These are phyloP conservation scores for Glycyrrhiza uralensis DNA, from an alignment of 306 rosid genomes.

Conservation along the genomic window DNA sequence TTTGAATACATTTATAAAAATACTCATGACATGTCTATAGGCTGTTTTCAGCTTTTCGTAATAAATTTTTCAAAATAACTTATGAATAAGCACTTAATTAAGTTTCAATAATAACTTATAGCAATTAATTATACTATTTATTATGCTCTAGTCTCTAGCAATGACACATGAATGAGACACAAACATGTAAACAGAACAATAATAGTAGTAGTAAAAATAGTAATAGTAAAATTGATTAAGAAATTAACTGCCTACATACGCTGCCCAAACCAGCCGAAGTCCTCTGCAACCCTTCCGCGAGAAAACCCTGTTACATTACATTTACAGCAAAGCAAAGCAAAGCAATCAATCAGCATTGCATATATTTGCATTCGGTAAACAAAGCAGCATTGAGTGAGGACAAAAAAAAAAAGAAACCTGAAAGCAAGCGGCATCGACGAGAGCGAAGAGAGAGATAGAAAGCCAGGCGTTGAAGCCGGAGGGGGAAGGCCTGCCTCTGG, in stretches of 20 bases:
- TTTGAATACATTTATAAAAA: too few species aligned
- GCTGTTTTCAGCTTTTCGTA: too few species aligned
- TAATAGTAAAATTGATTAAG: conserved; percentile 1
- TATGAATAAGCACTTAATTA: too few species aligned
- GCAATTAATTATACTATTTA: too few species aligned
- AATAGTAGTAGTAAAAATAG: background rate
- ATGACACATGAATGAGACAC: background rate
- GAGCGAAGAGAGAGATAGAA: conserved; percentile 69
- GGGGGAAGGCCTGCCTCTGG: conserved; percentile 65
- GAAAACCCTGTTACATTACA: conserved; percentile 65
- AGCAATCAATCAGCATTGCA: background rate
- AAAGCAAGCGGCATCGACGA: conserved; percentile 83
- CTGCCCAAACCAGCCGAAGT: conserved; percentile 98
- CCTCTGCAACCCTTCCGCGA: conserved; percentile 76
- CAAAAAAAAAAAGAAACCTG: conserved; percentile 52
- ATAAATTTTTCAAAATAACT: too few species aligned
- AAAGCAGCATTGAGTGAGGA: background rate
- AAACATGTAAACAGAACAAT: background rate
- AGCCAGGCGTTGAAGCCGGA: conserved; percentile 79
- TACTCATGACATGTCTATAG: too few species aligned
- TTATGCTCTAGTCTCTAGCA: background rate
- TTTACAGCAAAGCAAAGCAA: background rate
- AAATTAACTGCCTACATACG: conserved; percentile 45
- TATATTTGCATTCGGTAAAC: background rate
- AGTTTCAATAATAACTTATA: too few species aligned